phyloP scores from a whole-genome alignment of 495 filamentous ascomycete genomes.

The Daldinia grandis region DNA sequence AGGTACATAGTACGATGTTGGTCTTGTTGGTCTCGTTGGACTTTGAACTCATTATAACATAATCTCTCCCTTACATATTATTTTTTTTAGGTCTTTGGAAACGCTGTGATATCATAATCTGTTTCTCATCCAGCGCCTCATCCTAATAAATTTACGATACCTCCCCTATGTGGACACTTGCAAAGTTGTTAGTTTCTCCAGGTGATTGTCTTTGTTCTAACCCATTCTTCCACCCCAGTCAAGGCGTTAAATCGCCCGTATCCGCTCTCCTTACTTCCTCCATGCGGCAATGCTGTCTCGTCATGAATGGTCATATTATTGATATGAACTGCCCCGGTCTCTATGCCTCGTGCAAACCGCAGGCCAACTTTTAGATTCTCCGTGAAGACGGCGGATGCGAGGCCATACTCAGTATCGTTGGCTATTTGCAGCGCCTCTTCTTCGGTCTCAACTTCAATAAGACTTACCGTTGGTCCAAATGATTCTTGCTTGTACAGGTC shows the following conservation, averaged over 20 bases:
- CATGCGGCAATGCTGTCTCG: slow-evolving; percentile 79
- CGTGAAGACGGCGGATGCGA: slow-evolving; percentile 88
- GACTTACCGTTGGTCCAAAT: slow-evolving; percentile 79
- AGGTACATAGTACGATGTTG: slow-evolving; percentile 3
- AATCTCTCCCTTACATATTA: neutral
- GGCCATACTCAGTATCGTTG: slow-evolving; percentile 84
- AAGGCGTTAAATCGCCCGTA: slow-evolving; percentile 71
- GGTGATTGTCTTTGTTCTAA: slow-evolving; percentile 85
- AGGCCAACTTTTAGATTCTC: slow-evolving; percentile 78
- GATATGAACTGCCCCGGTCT: slow-evolving; percentile 88
- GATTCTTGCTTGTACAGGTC: slow-evolving; percentile 82
- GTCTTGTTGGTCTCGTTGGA: neutral
- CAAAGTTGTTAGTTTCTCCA: slow-evolving; percentile 57
- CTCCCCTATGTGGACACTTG: neutral
- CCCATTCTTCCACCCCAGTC: slow-evolving; percentile 73
- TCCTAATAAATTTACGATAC: too few relatives aligned
- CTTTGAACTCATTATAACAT: neutral
- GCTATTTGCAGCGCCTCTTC: slow-evolving; percentile 79
- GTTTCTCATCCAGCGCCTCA: too few relatives aligned
- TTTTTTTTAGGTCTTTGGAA: neutral
- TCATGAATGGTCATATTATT: slow-evolving; percentile 89
- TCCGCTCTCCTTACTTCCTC: slow-evolving; percentile 85
- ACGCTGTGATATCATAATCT: too few relatives aligned
- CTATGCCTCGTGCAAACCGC: slow-evolving; percentile 75
- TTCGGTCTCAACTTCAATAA: slow-evolving; percentile 65